phyloP scores from a whole-genome alignment of 306 rosid genomes.

The Citrullus amarus region DNA sequence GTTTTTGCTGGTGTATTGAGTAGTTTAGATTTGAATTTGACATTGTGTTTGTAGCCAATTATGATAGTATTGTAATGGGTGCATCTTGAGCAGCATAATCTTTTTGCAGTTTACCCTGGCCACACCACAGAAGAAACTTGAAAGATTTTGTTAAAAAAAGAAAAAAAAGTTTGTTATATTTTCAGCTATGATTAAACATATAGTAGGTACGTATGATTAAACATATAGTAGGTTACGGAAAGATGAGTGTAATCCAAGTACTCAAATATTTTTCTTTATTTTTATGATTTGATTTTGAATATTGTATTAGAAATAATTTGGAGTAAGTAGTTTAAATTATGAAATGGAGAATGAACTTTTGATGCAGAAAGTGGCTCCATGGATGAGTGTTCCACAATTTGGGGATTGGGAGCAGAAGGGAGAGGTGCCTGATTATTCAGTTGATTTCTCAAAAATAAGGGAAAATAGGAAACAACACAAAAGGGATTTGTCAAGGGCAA shows the following conservation, averaged over 20 bases:
- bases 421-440: constrained; percentile 10
- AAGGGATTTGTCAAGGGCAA: constrained; percentile 10
- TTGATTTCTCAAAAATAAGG: constrained; percentile 16
- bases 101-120: no score
- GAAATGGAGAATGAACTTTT: neutral
- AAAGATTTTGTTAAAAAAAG: no score
- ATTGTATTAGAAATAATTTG: neutral
- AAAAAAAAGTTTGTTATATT: no score
- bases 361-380: constrained; percentile 10
- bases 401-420: constrained; percentile 18
- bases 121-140: no score
- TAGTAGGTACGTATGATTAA: no score
- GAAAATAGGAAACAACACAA: constrained; percentile 17
- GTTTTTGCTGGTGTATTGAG: neutral
- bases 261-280: no score
- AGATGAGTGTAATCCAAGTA: no score
- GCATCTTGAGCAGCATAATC: no score
- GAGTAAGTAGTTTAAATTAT: neutral
- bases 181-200: no score
- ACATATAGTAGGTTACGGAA: no score
- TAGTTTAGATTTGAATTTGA: neutral
- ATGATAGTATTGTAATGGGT: no score
- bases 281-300: neutral
- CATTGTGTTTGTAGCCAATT: neutral
- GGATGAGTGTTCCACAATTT: constrained; percentile 15